Evolutionary conservation across 2,329 filamentous ascomycete species (phyloP).

Genomic region (Calonectria henricotiae): DNA sequence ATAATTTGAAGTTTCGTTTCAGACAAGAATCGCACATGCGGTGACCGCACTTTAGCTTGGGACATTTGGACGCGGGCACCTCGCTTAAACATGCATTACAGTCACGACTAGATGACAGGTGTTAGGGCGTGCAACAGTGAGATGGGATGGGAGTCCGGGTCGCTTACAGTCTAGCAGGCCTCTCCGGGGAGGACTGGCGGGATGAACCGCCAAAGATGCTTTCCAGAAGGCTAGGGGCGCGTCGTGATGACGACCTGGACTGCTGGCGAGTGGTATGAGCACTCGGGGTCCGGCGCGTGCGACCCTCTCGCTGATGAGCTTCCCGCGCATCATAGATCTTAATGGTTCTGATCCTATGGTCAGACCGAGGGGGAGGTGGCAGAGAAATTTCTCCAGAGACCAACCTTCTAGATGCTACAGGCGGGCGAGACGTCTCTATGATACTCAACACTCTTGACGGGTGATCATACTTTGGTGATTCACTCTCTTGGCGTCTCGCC

Average conservation of each 20-base stretch:
- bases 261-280: constrained; percentile 42
- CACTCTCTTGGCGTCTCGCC: constrained; percentile 53
- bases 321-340: constrained; percentile 50
- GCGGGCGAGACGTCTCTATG: constrained; percentile 57
- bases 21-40: constrained; percentile 87
- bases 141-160: background rate
- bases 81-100: constrained; percentile 84
- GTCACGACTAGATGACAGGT: constrained; percentile 70
- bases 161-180: constrained; percentile 50
- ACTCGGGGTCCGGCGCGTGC: constrained; percentile 42
- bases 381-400: constrained; percentile 20
- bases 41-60: constrained; percentile 84
- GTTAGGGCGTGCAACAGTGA: constrained; percentile 37
- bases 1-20: constrained; percentile 81
- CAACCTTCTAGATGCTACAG: constrained; percentile 56
- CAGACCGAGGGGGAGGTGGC: background rate
- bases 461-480: constrained; percentile 52
- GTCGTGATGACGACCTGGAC: constrained; percentile 51
- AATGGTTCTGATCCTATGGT: constrained; percentile 42
- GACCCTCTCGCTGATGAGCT: constrained; percentile 46
- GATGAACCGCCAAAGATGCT: constrained; percentile 52
- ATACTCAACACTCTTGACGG: constrained; percentile 52
- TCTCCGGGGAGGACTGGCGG: constrained; percentile 52
- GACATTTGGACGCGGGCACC: constrained; percentile 74
- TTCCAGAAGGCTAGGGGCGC: constrained; percentile 51